Evolutionary conservation across 192 early-diverging fungal species (phyloP).

Genomic region (Chytriomyces sp.): DNA sequence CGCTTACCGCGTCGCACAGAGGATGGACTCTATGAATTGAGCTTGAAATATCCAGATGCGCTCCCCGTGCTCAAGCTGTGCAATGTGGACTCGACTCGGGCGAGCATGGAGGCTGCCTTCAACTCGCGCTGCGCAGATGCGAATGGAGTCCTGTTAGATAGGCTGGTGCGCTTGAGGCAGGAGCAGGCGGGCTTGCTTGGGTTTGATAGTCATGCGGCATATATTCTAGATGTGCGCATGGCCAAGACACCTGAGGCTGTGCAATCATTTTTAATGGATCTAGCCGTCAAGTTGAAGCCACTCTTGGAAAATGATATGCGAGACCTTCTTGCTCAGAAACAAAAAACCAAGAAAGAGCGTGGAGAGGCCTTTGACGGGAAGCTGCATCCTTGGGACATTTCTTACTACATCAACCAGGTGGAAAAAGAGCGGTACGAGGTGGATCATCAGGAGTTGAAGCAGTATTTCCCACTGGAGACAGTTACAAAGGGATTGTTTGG

Average conservation of each 20-base stretch:
- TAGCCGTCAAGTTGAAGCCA: constrained; percentile 58
- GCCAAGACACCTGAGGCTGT: constrained; percentile 69
- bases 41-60: constrained; percentile 73
- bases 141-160: constrained; percentile 14
- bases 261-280: constrained; percentile 62
- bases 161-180: constrained; percentile 9
- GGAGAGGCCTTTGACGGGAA: constrained; percentile 61
- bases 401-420: constrained; percentile 72
- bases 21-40: constrained; percentile 67
- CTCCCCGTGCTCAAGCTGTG: constrained; percentile 15
- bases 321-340: constrained; percentile 65
- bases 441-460: constrained; percentile 75
- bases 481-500: constrained; percentile 70
- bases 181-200: constrained; percentile 44
- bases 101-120: constrained; percentile 10
- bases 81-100: constrained; percentile 3
- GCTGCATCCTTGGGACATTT: constrained; percentile 70
- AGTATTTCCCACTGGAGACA: constrained; percentile 73
- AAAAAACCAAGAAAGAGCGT: constrained; percentile 47
- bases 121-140: constrained; percentile 11
- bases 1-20: constrained; percentile 60
- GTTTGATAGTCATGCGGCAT: constrained; percentile 72
- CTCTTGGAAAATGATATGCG: constrained; percentile 64
- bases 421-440: constrained; percentile 76
- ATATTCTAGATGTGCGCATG: constrained; percentile 79